Conservation (phyloP, 1,284 basidiomycete genomes). For the Ganoderma leucocontextum region DNA sequence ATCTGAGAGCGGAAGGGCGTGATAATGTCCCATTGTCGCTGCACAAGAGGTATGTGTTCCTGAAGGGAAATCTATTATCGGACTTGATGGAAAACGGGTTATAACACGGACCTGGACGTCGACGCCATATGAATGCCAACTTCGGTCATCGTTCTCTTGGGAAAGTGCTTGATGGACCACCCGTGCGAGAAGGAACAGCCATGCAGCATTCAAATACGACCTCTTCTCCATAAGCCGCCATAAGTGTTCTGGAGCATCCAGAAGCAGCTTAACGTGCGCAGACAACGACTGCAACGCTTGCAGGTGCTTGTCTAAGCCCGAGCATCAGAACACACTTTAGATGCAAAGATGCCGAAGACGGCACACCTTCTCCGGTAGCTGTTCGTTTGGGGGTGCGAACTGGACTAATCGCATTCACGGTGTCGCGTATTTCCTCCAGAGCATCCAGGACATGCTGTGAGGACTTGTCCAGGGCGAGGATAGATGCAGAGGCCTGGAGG, state of each 20-base stretch:
- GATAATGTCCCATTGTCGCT: conserved; percentile 90
- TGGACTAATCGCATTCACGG: conserved; percentile 57
- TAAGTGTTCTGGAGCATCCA: conserved; percentile 89
- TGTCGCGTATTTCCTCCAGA: conserved; percentile 64
- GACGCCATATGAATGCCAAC: conserved; percentile 69
- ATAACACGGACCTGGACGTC: conserved; percentile 61
- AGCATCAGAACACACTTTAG: conserved; percentile 10
- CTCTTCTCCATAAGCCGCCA: conserved; percentile 86
- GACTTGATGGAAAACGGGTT: not conserved
- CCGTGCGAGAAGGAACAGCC: conserved; percentile 86
- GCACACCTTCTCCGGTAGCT: conserved; percentile 51
- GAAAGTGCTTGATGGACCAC: conserved; percentile 79
- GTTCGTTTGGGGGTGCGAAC: conserved; percentile 52
- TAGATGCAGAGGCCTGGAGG: conserved; percentile 89
- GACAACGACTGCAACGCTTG: conserved; percentile 78
- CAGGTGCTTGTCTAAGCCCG: conserved; percentile 67
- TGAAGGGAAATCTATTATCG: conserved; percentile 36
- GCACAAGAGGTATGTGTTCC: conserved; percentile 84
- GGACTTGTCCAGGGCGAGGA: conserved; percentile 77
- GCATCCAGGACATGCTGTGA: conserved; percentile 68
- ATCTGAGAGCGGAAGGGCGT: conserved; percentile 87
- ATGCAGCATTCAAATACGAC: conserved; percentile 82
- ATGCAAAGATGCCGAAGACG: not conserved
- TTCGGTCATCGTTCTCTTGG: conserved; percentile 53
- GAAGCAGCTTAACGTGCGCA: conserved; percentile 86